phyloP scores from a whole-genome alignment of 495 filamentous ascomycete species.

The Cryomyces minteri region DNA sequence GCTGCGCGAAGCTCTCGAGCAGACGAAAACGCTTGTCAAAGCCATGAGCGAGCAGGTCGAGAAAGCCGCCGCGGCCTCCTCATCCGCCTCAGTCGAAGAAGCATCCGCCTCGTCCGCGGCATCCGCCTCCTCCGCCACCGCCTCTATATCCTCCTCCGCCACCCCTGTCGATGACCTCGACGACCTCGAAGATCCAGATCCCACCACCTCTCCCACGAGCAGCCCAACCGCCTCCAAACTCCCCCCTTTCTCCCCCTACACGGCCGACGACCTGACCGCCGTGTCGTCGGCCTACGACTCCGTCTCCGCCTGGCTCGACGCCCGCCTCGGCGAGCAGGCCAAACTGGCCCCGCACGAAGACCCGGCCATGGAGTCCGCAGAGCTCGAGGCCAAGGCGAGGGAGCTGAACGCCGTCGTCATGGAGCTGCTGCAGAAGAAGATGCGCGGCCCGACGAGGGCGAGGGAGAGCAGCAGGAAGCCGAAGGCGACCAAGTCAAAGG shows the following conservation, averaged over 20 bases:
- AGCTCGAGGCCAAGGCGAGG: constrained; percentile 37
- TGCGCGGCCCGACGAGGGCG: constrained; percentile 24
- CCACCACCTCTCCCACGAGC: constrained; percentile 22
- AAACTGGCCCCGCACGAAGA: constrained; percentile 48
- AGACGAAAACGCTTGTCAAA: constrained; percentile 34
- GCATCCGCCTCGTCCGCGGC: constrained; percentile 22
- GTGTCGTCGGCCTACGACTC: constrained; percentile 28
- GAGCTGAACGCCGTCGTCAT: constrained; percentile 46
- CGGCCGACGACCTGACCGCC: constrained; percentile 39
- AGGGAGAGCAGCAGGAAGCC: constrained; percentile 32
- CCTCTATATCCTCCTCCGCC: constrained; percentile 20
- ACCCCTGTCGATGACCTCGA: constrained; percentile 30
- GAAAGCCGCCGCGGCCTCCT: constrained; percentile 27
- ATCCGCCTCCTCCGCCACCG: constrained; percentile 22
- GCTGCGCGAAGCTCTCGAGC: constrained; percentile 41
- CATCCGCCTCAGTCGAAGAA: constrained; percentile 22
- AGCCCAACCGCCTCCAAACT: constrained; percentile 20
- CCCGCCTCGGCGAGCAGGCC: constrained; percentile 42
- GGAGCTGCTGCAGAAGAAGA: constrained; percentile 53
- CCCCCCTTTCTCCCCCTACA: constrained; percentile 33
- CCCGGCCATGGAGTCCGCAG: constrained; percentile 47
- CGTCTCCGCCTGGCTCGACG: constrained; percentile 44
- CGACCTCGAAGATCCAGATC: constrained; percentile 39
- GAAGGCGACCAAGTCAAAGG: constrained; percentile 29
- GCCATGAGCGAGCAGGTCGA: constrained; percentile 29